A percentile compares a stretch with the other conserved stretches of the same genome.
Evolutionary conservation across 1,139 yeast genomes (phyloP).

Genomic region (Pneumocystis murina): DNA sequence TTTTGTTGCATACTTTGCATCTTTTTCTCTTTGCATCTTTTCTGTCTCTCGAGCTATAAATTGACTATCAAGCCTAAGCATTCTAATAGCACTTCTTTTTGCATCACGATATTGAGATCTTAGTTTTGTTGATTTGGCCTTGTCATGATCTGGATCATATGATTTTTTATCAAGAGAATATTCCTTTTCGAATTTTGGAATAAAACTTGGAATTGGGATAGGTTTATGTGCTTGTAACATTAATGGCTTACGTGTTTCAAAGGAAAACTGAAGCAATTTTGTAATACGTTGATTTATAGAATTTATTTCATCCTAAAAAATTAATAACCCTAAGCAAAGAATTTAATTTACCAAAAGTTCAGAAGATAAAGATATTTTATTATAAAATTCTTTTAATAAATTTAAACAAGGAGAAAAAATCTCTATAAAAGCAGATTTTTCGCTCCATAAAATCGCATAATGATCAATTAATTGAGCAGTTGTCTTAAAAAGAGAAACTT

Average conservation of each 20-base stretch:
- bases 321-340: neutral
- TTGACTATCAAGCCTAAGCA: constrained; percentile 73
- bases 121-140: constrained; percentile 73
- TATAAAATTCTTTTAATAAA: constrained; percentile 6
- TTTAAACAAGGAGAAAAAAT: constrained; percentile 31
- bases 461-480: constrained; percentile 3
- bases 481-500: constrained; percentile 4
- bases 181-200: constrained; percentile 90
- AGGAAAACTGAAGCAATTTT: constrained; percentile 38
- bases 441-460: constrained; percentile 40
- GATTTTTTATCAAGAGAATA: constrained; percentile 92
- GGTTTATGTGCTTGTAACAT: constrained; percentile 80
- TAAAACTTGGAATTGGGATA: constrained; percentile 65
- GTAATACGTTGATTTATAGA: constrained; percentile 3
- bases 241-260: constrained; percentile 49
- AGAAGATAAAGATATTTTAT: constrained; percentile 3
- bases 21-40: constrained; percentile 56
- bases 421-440: constrained; percentile 49
- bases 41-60: constrained; percentile 80
- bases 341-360: neutral
- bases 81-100: constrained; percentile 74
- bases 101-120: constrained; percentile 80
- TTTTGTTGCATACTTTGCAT: constrained; percentile 72
- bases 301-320: neutral
- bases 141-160: constrained; percentile 65